Percentiles rank a stretch among this genome's conserved stretches.
Evolutionary conservation across 495 filamentous ascomycete genomes (phyloP).

Genomic region (Aspergillus incahuasiensis): DNA sequence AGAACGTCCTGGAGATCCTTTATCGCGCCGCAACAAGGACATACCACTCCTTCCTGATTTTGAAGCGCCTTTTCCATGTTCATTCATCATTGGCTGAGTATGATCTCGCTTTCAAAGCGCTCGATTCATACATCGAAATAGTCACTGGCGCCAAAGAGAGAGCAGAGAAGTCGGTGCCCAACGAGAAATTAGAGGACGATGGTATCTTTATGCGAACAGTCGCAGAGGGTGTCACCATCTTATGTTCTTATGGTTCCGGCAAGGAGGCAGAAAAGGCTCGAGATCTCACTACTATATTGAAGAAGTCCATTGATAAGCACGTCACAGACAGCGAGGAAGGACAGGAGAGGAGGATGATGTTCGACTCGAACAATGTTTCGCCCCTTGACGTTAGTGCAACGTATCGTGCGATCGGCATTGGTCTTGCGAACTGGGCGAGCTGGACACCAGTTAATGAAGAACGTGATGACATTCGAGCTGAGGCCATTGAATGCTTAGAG

Average conservation of each 20-base stretch:
- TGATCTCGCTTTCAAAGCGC: conserved; percentile 76
- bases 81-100: conserved; percentile 85
- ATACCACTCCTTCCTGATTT: conserved; percentile 83
- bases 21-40: conserved; percentile 87
- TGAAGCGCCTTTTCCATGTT: conserved; percentile 83
- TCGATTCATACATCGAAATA: conserved; percentile 86
- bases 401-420: conserved; percentile 77
- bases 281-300: conserved; percentile 58
- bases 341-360: conserved; percentile 24
- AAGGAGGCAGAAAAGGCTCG: conserved; percentile 74
- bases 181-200: conserved; percentile 72
- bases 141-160: conserved; percentile 75
- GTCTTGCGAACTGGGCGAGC: conserved; percentile 79
- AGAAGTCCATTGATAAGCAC: conserved; percentile 57
- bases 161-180: conserved; percentile 72
- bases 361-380: conserved; percentile 38
- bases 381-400: conserved; percentile 56
- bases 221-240: conserved; percentile 67
- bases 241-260: conserved; percentile 74
- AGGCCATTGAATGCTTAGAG: conserved; percentile 69
- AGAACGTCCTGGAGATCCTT: conserved; percentile 71
- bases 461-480: conserved; percentile 62
- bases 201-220: conserved; percentile 68
- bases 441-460: conserved; percentile 67
- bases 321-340: conserved; percentile 29